A percentile compares a stretch with the other conserved stretches of the same genome.
These are phyloP conservation scores for Aspergillus thermomutatus DNA, from an alignment of 2,329 filamentous ascomycete genomes.

Conservation along the genomic window DNA sequence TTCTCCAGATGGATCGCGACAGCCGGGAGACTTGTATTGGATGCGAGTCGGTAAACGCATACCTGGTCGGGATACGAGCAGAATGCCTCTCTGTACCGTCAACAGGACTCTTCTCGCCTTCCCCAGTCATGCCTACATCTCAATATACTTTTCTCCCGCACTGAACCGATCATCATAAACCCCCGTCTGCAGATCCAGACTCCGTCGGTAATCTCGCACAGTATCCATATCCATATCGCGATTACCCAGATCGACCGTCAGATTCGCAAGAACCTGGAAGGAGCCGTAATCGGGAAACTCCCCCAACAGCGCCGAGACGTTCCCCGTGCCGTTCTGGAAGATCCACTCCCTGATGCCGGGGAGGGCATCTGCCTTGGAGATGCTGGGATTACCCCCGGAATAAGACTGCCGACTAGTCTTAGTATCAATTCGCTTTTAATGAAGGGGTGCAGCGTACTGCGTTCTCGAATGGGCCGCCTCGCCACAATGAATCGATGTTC, in stretches of 20 bases:
- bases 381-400: conserved; percentile 16
- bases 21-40: conserved; percentile 34
- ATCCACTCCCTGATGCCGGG: conserved; percentile 16
- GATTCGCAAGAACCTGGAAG: conserved; percentile 20
- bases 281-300: conserved; percentile 17
- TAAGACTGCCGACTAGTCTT: conserved; percentile 12
- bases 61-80: conserved; percentile 38
- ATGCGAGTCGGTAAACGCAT: conserved; percentile 37
- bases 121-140: too few species aligned
- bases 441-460: background rate
- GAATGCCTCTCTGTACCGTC: conserved; percentile 6
- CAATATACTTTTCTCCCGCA: background rate
- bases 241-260: conserved; percentile 19
- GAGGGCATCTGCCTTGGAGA: conserved; percentile 14
- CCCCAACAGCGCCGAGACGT: conserved; percentile 15
- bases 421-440: background rate
- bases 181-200: conserved; percentile 12
- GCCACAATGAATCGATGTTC: conserved; percentile 27
- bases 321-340: conserved; percentile 20
- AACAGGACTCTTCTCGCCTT: too few species aligned
- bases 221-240: conserved; percentile 1
- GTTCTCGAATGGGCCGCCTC: conserved; percentile 24
- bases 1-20: conserved; percentile 46
- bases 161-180: conserved; percentile 5
- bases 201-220: conserved; percentile 12